These are phyloP conservation scores for Kwoniella shandongensis DNA, from an alignment of 768 basidiomycete species.

Conservation along the genomic window DNA sequence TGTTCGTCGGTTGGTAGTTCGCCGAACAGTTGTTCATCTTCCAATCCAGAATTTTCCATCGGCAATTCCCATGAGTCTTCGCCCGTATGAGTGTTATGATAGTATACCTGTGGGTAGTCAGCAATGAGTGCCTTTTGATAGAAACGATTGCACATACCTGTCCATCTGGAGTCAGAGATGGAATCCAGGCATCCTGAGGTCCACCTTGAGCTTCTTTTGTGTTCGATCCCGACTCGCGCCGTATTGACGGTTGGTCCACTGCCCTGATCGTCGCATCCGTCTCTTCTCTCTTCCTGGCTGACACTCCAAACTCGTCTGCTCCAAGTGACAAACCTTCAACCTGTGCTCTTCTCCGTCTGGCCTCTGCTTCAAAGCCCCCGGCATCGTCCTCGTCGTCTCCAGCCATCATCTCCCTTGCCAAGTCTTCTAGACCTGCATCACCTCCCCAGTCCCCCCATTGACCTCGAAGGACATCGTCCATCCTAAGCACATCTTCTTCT, in stretches of 20 bases:
- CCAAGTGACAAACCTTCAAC: conserved; percentile 1
- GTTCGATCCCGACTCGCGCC: background rate
- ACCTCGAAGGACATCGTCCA: conserved; percentile 23
- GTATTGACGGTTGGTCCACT: background rate
- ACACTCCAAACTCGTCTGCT: conserved; percentile 11
- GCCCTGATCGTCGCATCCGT: conserved; percentile 32
- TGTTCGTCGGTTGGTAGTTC: conserved; percentile 18
- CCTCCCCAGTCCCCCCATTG: conserved; percentile 22
- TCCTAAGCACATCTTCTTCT: conserved; percentile 17
- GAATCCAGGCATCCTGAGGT: conserved; percentile 75
- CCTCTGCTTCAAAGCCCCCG: conserved; percentile 6
- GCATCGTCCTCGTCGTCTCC: conserved; percentile 22
- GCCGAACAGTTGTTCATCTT: conserved; percentile 9
- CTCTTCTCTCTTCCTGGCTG: conserved; percentile 22
- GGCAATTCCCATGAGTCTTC: conserved; percentile 77
- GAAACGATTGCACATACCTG: conserved; percentile 67
- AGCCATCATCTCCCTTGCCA: conserved; percentile 42
- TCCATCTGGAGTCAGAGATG: conserved; percentile 74
- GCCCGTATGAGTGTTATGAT: conserved; percentile 71
- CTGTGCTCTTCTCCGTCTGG: conserved; percentile 10
- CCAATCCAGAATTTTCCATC: conserved; percentile 17
- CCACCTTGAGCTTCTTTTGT: conserved; percentile 4
- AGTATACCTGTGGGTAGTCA: conserved; percentile 70
- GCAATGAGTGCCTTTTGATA: background rate
- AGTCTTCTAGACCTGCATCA: conserved; percentile 28